These are phyloP conservation scores for Cucurbita argyrosperma DNA, from an alignment of 306 rosid species.

Conservation along the genomic window DNA sequence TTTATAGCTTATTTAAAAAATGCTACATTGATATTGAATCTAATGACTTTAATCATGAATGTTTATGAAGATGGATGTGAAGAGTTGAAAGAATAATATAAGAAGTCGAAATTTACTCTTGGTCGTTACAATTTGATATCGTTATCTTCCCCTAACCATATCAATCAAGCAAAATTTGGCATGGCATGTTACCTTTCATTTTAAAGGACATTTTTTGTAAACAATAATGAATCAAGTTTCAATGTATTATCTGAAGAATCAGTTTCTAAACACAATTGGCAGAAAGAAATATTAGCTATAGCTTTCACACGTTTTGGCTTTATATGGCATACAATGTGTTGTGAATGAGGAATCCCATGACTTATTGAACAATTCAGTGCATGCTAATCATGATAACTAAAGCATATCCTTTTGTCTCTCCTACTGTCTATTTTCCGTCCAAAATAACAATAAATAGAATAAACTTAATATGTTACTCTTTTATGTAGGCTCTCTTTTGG, in stretches of 20 bases:
- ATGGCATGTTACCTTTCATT: neutral
- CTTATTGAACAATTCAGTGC: neutral
- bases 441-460: neutral
- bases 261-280: neutral
- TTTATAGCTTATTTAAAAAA: neutral
- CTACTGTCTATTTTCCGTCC: neutral
- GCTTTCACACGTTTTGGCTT: neutral
- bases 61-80: neutral
- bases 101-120: neutral
- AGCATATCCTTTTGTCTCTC: neutral
- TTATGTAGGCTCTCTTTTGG: conserved; percentile 79
- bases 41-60: neutral
- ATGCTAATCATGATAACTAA: neutral
- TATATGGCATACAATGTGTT: neutral
- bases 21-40: neutral
- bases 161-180: neutral
- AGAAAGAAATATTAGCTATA: neutral
- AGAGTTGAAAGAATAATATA: neutral
- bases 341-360: neutral
- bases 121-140: neutral
- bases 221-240: neutral
- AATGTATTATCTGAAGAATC: neutral
- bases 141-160: neutral
- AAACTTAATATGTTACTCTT: neutral
- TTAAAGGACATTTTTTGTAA: neutral